A percentile compares a stretch with the other conserved stretches of the same genome.
phyloP scores from a whole-genome alignment of 352 stramenopile genomes.

The Phytopythium cucurbitacearum region DNA sequence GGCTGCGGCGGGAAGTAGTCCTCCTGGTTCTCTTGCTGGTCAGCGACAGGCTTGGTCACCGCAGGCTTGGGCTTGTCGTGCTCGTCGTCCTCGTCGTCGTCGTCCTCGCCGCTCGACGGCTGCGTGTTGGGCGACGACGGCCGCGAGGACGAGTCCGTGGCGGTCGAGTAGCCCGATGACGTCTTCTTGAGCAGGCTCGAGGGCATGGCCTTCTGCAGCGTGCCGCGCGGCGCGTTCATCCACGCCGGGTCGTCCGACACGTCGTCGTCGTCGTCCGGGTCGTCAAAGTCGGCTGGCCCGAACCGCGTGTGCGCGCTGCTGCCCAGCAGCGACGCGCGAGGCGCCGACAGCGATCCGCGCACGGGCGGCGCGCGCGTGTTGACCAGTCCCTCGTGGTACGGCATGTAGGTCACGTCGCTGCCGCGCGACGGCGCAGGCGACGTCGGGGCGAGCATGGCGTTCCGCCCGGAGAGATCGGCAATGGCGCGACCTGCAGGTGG shows the following conservation, averaged over 20 bases:
- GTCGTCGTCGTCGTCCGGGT: conserved; percentile 54
- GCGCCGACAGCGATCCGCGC: conserved; percentile 29
- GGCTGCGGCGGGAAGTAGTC: conserved; percentile 25
- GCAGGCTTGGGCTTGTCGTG: conserved; percentile 13
- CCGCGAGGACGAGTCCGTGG: conserved; percentile 22
- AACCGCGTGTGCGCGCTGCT: conserved; percentile 8
- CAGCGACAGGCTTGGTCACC: conserved; percentile 12
- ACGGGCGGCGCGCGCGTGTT: conserved; percentile 31
- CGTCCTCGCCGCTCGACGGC: conserved; percentile 14
- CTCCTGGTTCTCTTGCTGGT: conserved; percentile 8
- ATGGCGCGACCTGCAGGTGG: too few relatives aligned
- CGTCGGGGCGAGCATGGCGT: not conserved
- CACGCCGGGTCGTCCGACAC: conserved; percentile 63
- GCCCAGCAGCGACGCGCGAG: conserved; percentile 13
- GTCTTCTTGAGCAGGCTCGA: conserved; percentile 63
- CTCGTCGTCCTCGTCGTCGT: conserved; percentile 23
- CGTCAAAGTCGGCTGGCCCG: conserved; percentile 15
- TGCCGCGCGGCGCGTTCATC: conserved; percentile 60
- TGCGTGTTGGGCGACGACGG: conserved; percentile 21
- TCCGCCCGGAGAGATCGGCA: too few relatives aligned
- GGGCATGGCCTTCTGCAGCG: conserved; percentile 49
- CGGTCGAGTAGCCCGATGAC: conserved; percentile 19
- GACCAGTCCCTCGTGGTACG: conserved; percentile 42
- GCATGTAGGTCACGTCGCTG: conserved; percentile 39
- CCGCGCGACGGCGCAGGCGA: conserved; percentile 2